These are phyloP conservation scores for Haberlea rhodopensis DNA, from an alignment of 257 asterid genomes.

Conservation along the genomic window DNA sequence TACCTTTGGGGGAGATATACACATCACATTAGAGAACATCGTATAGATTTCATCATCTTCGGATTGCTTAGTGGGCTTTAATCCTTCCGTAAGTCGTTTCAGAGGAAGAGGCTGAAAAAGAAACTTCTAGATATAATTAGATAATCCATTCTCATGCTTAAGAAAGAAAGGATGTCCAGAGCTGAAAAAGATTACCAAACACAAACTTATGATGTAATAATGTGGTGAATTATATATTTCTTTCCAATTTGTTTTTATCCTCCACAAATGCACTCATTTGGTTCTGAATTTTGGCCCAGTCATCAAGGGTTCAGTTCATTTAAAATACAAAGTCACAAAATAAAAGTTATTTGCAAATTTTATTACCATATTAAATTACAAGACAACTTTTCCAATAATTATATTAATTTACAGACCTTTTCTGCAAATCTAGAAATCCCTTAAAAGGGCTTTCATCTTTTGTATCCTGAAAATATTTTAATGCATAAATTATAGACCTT, in stretches of 20 bases:
- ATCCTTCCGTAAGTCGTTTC: conserved; percentile 78
- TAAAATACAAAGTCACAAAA: neutral
- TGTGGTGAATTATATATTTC: neutral
- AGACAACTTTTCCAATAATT: conserved; percentile 7
- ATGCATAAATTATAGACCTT: conserved; percentile 11
- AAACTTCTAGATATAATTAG: conserved; percentile 13
- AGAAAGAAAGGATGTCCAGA: conserved; percentile 7
- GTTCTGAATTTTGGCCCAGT: neutral
- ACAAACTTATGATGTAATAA: neutral
- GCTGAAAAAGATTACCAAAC: conserved; percentile 10
- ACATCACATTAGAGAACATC: conserved; percentile 73
- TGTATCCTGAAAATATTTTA: neutral
- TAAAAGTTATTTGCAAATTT: neutral
- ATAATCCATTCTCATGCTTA: conserved; percentile 8
- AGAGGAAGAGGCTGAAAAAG: conserved; percentile 81
- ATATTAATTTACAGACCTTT: conserved; percentile 3
- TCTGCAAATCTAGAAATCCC: no score
- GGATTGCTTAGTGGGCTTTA: conserved; percentile 57
- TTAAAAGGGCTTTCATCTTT: conserved; percentile 5
- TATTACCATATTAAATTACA: neutral
- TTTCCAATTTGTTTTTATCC: conserved; percentile 2
- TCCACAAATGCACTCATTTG: conserved; percentile 8
- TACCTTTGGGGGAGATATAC: conserved; percentile 77
- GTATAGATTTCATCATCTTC: conserved; percentile 65
- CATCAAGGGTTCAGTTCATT: conserved; percentile 12